Evolutionary conservation across 1,284 basidiomycete genomes (phyloP).

Genomic region (Puccinia coronata): DNA sequence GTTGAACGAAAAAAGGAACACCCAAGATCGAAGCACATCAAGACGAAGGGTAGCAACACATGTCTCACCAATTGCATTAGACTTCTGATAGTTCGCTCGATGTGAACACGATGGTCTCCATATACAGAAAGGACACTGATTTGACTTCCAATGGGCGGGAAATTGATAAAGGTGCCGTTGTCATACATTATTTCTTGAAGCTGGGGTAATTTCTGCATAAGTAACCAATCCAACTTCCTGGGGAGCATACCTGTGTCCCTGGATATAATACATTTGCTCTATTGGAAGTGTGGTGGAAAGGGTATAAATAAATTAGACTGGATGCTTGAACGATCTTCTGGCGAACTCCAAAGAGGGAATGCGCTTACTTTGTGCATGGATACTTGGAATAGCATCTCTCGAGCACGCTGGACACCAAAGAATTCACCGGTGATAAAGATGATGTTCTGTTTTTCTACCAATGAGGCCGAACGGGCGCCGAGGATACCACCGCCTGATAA

Average conservation of each 20-base stretch:
- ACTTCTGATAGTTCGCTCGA: constrained; percentile 88
- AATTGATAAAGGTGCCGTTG: constrained; percentile 92
- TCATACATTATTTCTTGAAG: constrained; percentile 89
- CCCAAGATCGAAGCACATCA: neutral
- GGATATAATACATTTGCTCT: constrained; percentile 89
- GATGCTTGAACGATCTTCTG: too few species aligned
- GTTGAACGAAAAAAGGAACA: too few species aligned
- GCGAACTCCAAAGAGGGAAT: too few species aligned
- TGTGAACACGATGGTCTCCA: constrained; percentile 91
- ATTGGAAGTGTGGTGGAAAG: too few species aligned
- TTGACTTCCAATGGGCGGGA: constrained; percentile 85
- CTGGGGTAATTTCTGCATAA: constrained; percentile 87
- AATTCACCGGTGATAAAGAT: constrained; percentile 98
- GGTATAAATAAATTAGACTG: too few species aligned
- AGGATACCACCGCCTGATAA: constrained; percentile 74
- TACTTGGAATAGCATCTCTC: constrained; percentile 89
- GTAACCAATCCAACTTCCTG: constrained; percentile 96
- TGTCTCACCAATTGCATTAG: constrained; percentile 79
- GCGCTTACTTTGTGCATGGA: constrained; percentile 75
- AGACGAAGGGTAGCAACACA: neutral
- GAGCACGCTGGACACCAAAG: constrained; percentile 88
- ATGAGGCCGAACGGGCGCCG: constrained; percentile 61
- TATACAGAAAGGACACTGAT: constrained; percentile 89
- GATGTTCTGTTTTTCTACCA: constrained; percentile 67
- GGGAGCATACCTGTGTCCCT: constrained; percentile 91